Conservation (phyloP, 257 asterid genomes). For the Solanum chilense region DNA sequence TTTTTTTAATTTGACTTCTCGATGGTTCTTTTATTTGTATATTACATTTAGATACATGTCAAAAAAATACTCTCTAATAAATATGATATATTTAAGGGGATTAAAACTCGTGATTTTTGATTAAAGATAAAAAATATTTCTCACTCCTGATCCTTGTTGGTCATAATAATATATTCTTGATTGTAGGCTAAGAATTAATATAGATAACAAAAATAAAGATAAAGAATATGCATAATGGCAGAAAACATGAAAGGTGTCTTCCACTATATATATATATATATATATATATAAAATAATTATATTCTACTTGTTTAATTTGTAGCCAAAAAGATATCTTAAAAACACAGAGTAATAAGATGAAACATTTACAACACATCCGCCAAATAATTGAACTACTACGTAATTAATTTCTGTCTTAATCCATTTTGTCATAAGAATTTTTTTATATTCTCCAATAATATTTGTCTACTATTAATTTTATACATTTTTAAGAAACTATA, state of each 20-base stretch:
- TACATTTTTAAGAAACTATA: no score
- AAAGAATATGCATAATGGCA: background rate
- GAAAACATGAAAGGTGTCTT: background rate
- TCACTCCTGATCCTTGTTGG: background rate
- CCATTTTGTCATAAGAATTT: background rate
- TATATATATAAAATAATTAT: background rate
- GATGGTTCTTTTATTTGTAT: no score
- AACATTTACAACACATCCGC: background rate
- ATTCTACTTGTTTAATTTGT: background rate
- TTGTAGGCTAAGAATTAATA: background rate
- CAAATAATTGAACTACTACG: background rate
- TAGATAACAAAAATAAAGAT: background rate
- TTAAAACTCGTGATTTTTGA: accelerated
- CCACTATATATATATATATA: background rate
- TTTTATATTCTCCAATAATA: no score
- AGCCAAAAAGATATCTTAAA: background rate
- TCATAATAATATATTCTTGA: background rate
- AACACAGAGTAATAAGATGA: background rate
- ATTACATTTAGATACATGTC: background rate
- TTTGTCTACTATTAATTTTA: no score
- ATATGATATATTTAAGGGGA: accelerated
- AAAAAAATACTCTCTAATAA: background rate
- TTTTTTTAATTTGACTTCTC: no score
- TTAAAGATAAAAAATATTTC: background rate
- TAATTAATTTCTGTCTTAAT: background rate